Base-by-base conservation (phyloP, 2,329 filamentous ascomycete genomes). In the Trichoderma arundinaceum region DNA sequence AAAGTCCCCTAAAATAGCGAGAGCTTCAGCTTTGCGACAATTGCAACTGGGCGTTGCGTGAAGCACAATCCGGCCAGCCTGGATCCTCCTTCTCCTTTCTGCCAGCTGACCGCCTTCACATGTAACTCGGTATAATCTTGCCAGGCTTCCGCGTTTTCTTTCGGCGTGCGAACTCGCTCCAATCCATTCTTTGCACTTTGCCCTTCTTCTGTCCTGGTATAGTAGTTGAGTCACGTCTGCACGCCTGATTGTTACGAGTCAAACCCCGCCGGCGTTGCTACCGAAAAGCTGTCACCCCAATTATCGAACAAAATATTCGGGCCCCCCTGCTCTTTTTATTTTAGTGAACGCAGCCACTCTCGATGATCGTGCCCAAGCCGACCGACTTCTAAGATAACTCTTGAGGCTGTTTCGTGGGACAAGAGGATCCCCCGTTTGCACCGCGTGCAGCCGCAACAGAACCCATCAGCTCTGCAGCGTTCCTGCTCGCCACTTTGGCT, bases 361-460 rank as follows among this genome's bases (percentile, higher is more conserved):
- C 60, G 48, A 64, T 67, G 65, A 48, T 59, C 46, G 53, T 58
- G 32, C 52, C 65, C 59, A 49, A 51, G 13, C 52, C 51, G 43
- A 38, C 39, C 59, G 52, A 60, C 6, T 38, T 28, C 38, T 65
- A 38, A 56, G 12, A 48, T 60, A 44, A 32, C 28, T 64, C 15
- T 60, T 39, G 48, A 65, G 53, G 46, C 46, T 60, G 65, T 44
- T 32, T 53, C 61, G 61, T 43, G 60, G 65, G 54, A 60, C 39
- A 54, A 54, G n/a, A 61, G 49, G 44, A 54, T 54, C 49, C 28
- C 63, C 64, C 51, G 57, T 57, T 53, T 41, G 41, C 61, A 57
- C 67, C 46, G 62, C 58, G 38, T 66, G 57, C 57, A 65, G 61
- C 62, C 61, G 58, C 66, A 63, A 61, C 64, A 54, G 46, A 62